These are phyloP conservation scores for Fusarium transvaalense DNA, from an alignment of 2,329 filamentous ascomycete genomes.

Conservation along the genomic window DNA sequence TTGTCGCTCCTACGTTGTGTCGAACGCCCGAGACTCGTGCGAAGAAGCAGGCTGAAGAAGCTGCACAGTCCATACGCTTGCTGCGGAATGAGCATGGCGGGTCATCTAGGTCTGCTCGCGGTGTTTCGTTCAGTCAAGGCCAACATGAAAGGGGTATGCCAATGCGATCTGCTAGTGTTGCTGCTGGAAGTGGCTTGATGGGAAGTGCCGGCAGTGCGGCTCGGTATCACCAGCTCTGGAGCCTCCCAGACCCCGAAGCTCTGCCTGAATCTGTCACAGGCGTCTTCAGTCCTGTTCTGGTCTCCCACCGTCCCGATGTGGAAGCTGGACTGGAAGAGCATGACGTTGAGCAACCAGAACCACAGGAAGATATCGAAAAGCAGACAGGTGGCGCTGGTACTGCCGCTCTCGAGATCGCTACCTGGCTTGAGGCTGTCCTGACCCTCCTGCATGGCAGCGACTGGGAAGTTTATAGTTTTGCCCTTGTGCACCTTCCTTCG, in stretches of 20 bases:
- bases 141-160: slow-evolving; percentile 60
- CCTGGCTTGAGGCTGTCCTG: slow-evolving; percentile 83
- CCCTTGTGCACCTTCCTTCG: slow-evolving; percentile 85
- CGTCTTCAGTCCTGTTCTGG: slow-evolving; percentile 64
- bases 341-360: slow-evolving; percentile 33
- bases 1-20: slow-evolving; percentile 77
- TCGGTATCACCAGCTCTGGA: slow-evolving; percentile 68
- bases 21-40: slow-evolving; percentile 69
- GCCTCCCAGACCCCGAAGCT: slow-evolving; percentile 67
- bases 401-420: slow-evolving; percentile 68
- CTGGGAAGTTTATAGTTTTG: slow-evolving; percentile 94
- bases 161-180: slow-evolving; percentile 58
- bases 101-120: slow-evolving; percentile 59
- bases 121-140: slow-evolving; percentile 64
- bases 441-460: slow-evolving; percentile 80
- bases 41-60: slow-evolving; percentile 65
- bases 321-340: not conserved
- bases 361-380: slow-evolving; percentile 15
- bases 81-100: slow-evolving; percentile 60
- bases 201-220: slow-evolving; percentile 44
- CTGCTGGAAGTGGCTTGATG: slow-evolving; percentile 50
- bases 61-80: slow-evolving; percentile 59
- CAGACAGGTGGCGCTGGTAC: slow-evolving; percentile 51
- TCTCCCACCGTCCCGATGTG: slow-evolving; percentile 53
- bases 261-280: slow-evolving; percentile 63